A percentile compares a stretch with the other conserved stretches of the same genome.
Conservation (phyloP, 345 rosid genomes). For the Arabidopsis arenosa region DNA sequence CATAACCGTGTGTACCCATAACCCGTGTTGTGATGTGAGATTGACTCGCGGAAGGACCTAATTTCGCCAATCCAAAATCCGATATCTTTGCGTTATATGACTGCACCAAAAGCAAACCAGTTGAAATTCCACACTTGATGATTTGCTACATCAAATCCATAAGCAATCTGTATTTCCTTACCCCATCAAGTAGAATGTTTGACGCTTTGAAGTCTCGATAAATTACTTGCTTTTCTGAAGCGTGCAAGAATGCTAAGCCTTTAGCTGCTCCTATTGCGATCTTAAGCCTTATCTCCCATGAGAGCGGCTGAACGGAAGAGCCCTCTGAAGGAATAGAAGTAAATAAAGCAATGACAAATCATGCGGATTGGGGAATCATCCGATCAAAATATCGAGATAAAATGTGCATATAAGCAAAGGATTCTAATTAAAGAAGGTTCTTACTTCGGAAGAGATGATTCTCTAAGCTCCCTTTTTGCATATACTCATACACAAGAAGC, state of each 20-base stretch:
- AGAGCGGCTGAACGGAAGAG: constrained; percentile 77
- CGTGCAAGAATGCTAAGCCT: constrained; percentile 80
- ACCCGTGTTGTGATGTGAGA: constrained; percentile 96
- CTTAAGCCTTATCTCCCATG: constrained; percentile 74
- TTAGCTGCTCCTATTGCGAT: constrained; percentile 84
- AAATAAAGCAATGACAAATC: constrained; percentile 1
- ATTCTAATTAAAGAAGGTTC: constrained; percentile 24
- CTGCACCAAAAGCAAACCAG: constrained; percentile 52
- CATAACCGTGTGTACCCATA: constrained; percentile 94
- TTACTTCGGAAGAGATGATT: constrained; percentile 88
- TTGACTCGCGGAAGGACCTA: constrained; percentile 96
- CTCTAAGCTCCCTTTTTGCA: constrained; percentile 97
- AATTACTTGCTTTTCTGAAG: constrained; percentile 84
- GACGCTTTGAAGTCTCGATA: constrained; percentile 96
- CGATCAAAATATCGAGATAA: not conserved
- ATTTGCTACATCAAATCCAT: constrained; percentile 17
- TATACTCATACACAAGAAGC: constrained; percentile 83
- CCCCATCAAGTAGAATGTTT: constrained; percentile 90
- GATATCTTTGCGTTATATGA: constrained; percentile 85
- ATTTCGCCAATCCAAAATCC: constrained; percentile 92
- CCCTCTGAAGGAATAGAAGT: constrained; percentile 59
- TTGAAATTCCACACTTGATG: not conserved
- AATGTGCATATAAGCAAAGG: not conserved
- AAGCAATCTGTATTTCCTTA: constrained; percentile 32
- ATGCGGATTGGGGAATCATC: not conserved